Conservation (phyloP, 371 early-diverging fungal species). For the Actinomortierella ambigua region DNA sequence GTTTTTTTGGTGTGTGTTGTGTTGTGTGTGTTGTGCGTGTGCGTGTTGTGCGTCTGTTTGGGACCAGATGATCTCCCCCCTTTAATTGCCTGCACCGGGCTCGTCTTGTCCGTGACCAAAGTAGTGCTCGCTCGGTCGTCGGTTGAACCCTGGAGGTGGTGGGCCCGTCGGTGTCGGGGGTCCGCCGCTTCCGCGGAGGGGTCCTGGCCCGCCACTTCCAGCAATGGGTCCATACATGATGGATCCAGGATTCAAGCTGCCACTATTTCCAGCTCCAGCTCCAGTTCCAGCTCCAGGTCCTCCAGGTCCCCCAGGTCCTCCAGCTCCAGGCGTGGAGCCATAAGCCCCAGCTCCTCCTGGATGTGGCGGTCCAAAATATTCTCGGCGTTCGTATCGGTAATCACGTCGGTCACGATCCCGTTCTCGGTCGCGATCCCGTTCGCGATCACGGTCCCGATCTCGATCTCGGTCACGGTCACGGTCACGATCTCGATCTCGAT, state of each 20-base stretch:
- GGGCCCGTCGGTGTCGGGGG: no score
- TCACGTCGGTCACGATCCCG: constrained; percentile 13
- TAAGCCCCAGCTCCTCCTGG: constrained; percentile 16
- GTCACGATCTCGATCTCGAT: constrained; percentile 26
- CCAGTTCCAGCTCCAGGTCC: constrained; percentile 4
- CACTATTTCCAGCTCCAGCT: background rate
- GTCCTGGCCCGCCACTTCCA: background rate
- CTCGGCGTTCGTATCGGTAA: constrained; percentile 1
- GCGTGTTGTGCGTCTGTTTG: no score
- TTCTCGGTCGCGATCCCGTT: constrained; percentile 22
- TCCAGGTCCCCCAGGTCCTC: constrained; percentile 7
- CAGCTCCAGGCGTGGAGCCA: constrained; percentile 21
- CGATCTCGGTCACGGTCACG: constrained; percentile 6
- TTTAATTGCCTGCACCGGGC: no score
- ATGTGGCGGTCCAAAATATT: no score
- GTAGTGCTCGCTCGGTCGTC: constrained; percentile 29
- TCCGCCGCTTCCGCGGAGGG: constrained; percentile 8
- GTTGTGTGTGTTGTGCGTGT: no score
- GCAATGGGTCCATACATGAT: background rate
- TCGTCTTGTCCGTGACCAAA: constrained; percentile 14
- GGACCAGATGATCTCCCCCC: no score
- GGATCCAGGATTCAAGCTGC: background rate
- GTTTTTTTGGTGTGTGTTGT: no score
- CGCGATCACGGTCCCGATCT: constrained; percentile 1
- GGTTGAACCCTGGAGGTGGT: constrained; percentile 16